Evolutionary conservation across 805 yeast species (phyloP), one percentile per base, ranked within the genome.

Genomic region (Kazachstania kunashirensis): DNA sequence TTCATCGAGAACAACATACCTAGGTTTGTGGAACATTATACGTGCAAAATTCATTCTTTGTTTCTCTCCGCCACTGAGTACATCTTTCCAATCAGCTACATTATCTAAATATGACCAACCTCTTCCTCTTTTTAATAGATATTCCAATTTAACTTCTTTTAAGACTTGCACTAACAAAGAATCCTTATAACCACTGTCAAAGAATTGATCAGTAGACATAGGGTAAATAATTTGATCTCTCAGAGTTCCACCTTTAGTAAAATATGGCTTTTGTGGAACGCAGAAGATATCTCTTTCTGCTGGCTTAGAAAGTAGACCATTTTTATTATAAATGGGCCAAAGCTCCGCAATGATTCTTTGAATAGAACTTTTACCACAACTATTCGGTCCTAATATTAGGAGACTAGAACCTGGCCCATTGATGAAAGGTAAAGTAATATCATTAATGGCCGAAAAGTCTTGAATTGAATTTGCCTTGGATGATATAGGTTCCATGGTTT

Each of bases 61-160:
- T 61, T 84, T 79, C 57, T 86, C 96, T 39, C 96, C 96, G n/a
- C 96, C 96, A 59, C 92, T 80, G 45, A 86, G 70, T n/a, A 86
- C 80, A 54, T 82, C 94, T 51, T 79, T 79, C 96, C 96, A 86
- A 46, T 78, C 84, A 41, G 79, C 70, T 9, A 59, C 48, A 5
- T 67, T 53, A 44, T 68, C 63, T 23, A 67, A 55, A 43, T 63
- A 65, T 25, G 60, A 60, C 61, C 70, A 59, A 9, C 77, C 77
- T 14, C 61, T 64, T 38, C 63, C 74, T 54, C 96, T 71, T 38
- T 75, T 76, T 31, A 84, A 67, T 34, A 88, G 66, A 58, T 88
- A 86, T 23, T 80, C 94, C 42, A 88, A 66, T 42, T 81, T 80
- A 26, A 88, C 96, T 49, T 79, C 83, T 34, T 73, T 64, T 47